Evolutionary conservation across 2,329 filamentous ascomycete species (phyloP).

Genomic region (Acrocalymma vagum): DNA sequence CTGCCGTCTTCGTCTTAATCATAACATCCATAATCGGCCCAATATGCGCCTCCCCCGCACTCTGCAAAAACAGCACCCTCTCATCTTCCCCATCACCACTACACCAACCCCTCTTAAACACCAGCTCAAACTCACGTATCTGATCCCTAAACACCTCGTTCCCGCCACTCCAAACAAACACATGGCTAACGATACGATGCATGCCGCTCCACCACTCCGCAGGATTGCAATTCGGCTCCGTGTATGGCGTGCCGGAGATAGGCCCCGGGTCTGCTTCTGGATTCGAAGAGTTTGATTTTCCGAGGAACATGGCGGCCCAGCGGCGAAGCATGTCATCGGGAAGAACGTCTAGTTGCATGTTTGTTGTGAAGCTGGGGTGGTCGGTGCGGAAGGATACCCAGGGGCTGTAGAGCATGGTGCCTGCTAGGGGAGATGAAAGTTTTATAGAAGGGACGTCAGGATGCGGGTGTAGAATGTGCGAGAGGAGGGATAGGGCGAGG

Average conservation of each 20-base stretch:
- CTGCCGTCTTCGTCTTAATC: constrained; percentile 6
- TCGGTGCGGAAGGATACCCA: constrained; percentile 24
- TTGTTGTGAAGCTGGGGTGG: constrained; percentile 20
- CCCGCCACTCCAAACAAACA: constrained; percentile 17
- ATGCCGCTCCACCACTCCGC: constrained; percentile 10
- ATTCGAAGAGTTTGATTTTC: constrained; percentile 14
- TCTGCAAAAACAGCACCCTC: constrained; percentile 18
- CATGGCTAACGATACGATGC: constrained; percentile 14
- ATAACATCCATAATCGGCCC: constrained; percentile 27
- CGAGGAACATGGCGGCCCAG: constrained; percentile 25
- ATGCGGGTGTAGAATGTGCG: constrained; percentile 33
- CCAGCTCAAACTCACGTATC: constrained; percentile 14
- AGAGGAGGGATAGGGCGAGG: constrained; percentile 27
- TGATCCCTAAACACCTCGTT: constrained; percentile 22
- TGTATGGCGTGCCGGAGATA: constrained; percentile 21
- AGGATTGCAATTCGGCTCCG: constrained; percentile 20
- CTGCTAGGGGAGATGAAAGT: constrained; percentile 11
- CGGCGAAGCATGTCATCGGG: constrained; percentile 11
- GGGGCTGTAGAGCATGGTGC: constrained; percentile 21
- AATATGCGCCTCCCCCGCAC: constrained; percentile 23
- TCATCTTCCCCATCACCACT: constrained; percentile 20
- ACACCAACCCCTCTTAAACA: constrained; percentile 30
- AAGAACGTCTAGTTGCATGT: constrained; percentile 18
- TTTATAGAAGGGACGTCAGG: constrained; percentile 21
- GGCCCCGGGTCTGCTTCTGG: constrained; percentile 17